A percentile compares a stretch with the other conserved stretches of the same genome.
Evolutionary conservation across 208 protist genomes (phyloP).

Genomic region (Leishmania martiniquensis): DNA sequence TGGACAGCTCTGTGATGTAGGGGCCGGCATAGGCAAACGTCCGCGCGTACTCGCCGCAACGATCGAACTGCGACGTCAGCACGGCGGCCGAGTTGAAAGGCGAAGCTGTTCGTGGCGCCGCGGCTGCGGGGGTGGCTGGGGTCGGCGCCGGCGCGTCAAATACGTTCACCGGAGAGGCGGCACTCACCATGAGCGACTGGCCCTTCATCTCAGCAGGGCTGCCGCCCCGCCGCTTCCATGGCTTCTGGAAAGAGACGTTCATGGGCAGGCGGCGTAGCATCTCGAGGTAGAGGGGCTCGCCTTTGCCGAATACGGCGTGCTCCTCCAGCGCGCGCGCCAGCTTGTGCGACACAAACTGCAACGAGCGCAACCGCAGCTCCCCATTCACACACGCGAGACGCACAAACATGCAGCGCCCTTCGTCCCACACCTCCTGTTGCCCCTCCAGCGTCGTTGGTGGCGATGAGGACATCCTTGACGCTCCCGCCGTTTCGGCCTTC

Average conservation of each 20-base stretch:
- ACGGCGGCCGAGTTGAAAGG: conserved; percentile 20
- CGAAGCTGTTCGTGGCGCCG: not conserved
- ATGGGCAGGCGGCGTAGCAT: conserved; percentile 33
- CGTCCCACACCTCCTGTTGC: conserved; percentile 51
- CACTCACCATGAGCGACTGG: not conserved
- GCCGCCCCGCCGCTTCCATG: not conserved
- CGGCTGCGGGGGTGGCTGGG: not conserved
- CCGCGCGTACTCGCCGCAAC: conserved; percentile 56
- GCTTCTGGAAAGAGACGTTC: not conserved
- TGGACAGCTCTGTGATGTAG: conserved; percentile 75
- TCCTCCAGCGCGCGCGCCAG: conserved; percentile 58
- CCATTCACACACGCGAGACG: conserved; percentile 78
- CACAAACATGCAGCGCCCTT: conserved; percentile 55
- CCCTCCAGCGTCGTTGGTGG: conserved; percentile 12
- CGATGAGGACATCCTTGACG: not conserved
- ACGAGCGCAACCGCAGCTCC: conserved; percentile 74
- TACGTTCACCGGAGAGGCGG: conserved; percentile 20
- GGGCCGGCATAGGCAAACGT: conserved; percentile 70
- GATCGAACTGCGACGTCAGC: conserved; percentile 42
- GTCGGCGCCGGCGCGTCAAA: conserved; percentile 24
- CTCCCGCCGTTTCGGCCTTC: not conserved
- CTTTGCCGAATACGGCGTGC: conserved; percentile 59
- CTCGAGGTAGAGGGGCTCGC: conserved; percentile 66
- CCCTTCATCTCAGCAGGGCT: not conserved
- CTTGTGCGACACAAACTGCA: conserved; percentile 69